A percentile compares a stretch with the other conserved stretches of the same genome.
Conservation (phyloP, 495 filamentous ascomycete genomes). For the Aspergillus bertholletiae region DNA sequence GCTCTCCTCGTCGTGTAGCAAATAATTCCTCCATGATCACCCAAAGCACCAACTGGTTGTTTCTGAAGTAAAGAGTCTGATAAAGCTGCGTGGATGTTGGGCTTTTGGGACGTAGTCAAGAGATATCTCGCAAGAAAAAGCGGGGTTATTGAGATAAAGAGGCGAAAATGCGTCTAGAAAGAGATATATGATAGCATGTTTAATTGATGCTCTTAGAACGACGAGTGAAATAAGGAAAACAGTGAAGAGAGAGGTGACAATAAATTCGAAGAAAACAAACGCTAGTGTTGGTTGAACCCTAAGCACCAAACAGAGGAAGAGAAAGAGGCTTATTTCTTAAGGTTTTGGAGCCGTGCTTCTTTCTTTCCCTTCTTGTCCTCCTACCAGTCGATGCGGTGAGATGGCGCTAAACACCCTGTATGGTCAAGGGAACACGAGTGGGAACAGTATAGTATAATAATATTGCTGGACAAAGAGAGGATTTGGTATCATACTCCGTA, state of each 20-base stretch:
- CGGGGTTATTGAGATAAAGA: background rate
- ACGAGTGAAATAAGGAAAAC: no score
- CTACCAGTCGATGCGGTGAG: no score
- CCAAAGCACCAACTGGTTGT: background rate
- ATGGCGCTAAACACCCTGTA: no score
- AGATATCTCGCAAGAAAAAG: background rate
- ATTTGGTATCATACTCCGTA: no score
- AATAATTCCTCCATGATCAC: constrained; percentile 1
- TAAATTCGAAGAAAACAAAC: background rate
- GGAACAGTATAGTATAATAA: no score
- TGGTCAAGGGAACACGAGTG: no score
- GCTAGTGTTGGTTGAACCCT: background rate
- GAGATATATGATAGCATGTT: background rate
- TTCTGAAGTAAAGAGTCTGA: background rate
- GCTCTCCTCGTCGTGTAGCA: background rate
- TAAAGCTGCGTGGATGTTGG: background rate
- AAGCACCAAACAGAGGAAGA: background rate
- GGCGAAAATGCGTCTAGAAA: background rate
- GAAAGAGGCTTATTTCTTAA: background rate
- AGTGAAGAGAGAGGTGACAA: no score
- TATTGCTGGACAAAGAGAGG: no score
- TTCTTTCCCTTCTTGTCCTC: no score
- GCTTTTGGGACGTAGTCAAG: background rate
- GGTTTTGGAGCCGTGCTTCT: no score
- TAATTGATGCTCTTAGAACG: background rate